Evolutionary conservation across 2,329 filamentous ascomycete species (phyloP).

Genomic region (Alternaria sp.): DNA sequence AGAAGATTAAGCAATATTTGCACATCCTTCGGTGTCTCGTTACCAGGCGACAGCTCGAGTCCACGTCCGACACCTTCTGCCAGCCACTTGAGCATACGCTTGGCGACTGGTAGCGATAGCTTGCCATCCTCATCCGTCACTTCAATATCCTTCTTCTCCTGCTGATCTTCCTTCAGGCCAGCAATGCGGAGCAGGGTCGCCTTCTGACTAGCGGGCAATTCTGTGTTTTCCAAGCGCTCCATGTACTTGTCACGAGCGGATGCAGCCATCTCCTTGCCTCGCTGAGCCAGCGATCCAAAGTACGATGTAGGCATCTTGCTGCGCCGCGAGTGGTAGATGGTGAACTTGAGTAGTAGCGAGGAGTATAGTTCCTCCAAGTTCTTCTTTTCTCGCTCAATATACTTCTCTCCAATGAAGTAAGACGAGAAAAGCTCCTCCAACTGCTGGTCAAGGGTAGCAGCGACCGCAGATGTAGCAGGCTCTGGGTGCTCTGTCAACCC

Average conservation of each 20-base stretch:
- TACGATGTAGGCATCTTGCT: slow-evolving; percentile 92
- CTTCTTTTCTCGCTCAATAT: slow-evolving; percentile 71
- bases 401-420: slow-evolving; percentile 71
- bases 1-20: slow-evolving; percentile 84
- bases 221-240: slow-evolving; percentile 85
- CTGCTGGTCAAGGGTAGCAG: slow-evolving; percentile 73
- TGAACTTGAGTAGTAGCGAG: slow-evolving; percentile 94
- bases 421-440: slow-evolving; percentile 73
- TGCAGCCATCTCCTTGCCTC: slow-evolving; percentile 86
- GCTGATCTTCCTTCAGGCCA: slow-evolving; percentile 77
- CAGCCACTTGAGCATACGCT: slow-evolving; percentile 97
- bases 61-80: slow-evolving; percentile 93
- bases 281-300: slow-evolving; percentile 89
- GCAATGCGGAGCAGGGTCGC: slow-evolving; percentile 90
- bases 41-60: slow-evolving; percentile 85
- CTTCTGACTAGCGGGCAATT: slow-evolving; percentile 87
- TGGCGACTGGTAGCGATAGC: slow-evolving; percentile 85
- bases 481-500: slow-evolving; percentile 96
- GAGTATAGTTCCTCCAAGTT: slow-evolving; percentile 85
- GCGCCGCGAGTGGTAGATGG: slow-evolving; percentile 87
- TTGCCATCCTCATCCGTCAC: slow-evolving; percentile 89
- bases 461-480: slow-evolving; percentile 84
- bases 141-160: slow-evolving; percentile 85
- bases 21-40: slow-evolving; percentile 94
- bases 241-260: slow-evolving; percentile 92